phyloP scores from a whole-genome alignment of 2,329 filamentous ascomycete genomes.

The Fusarium hostae region DNA sequence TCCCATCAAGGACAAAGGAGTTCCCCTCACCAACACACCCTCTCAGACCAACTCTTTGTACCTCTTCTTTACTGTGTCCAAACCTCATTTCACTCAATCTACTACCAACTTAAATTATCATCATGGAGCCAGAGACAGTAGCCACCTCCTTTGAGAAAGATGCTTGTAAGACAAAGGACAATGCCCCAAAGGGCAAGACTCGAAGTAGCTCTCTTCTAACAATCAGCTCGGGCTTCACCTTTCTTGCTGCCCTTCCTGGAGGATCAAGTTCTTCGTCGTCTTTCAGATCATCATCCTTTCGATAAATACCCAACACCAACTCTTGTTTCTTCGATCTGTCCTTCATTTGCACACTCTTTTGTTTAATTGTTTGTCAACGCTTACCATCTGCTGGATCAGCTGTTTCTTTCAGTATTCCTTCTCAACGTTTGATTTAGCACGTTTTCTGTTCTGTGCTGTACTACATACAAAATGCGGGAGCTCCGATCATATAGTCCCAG shows the following conservation, averaged over 20 bases:
- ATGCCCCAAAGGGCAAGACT: conserved; percentile 36
- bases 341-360: conserved; percentile 31
- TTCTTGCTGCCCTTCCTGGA: conserved; percentile 43
- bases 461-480: conserved; percentile 24
- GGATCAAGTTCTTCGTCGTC: conserved; percentile 33
- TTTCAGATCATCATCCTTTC: conserved; percentile 43
- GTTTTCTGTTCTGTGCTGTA: conserved; percentile 1
- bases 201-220: conserved; percentile 43
- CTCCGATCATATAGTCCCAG: conserved; percentile 24
- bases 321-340: conserved; percentile 18
- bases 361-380: conserved; percentile 7
- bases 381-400: neutral
- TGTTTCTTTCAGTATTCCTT: neutral
- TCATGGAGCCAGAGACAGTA: conserved; percentile 40
- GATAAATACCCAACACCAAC: conserved; percentile 31
- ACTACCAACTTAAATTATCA: conserved; percentile 1
- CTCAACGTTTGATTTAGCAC: neutral
- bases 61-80: conserved; percentile 3
- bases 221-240: conserved; percentile 46
- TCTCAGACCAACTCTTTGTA: conserved; percentile 26
- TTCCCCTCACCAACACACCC: conserved; percentile 21
- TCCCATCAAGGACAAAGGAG: conserved; percentile 34
- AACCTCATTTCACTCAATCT: neutral
- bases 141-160: conserved; percentile 45
- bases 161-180: conserved; percentile 42